Evolutionary conservation across 179 eudicot species (phyloP), one percentile per base, ranked within the genome.

Genomic region (Corrigiola litoralis): DNA sequence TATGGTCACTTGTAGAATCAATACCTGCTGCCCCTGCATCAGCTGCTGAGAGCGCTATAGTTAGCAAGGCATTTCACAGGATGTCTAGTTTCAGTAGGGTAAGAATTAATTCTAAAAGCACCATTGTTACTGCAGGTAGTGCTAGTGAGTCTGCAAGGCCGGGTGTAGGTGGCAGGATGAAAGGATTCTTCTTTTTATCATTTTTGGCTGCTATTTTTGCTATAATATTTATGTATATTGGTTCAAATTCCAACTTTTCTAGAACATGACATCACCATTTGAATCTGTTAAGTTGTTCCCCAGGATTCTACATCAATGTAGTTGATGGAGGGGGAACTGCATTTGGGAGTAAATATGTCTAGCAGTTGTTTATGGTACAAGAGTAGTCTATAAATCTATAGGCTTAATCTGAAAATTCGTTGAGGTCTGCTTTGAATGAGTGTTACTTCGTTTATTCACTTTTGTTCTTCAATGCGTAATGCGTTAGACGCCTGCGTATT

Each of bases 1-100:
- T 78, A 28, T 81, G 82, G 82, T 81, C 85, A 7, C 69, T 81
- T 50, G 77, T 81, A 18, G 85, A 81, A 32, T 74, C 85, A 4
- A 81, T 81, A 61, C 85, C 82, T 6, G 75, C 85, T 6, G 75
- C 77, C 32, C 85, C 85, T 23, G 85, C 85, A 65, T 71, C 85
- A 25, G 82, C 85, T 6, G 74, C 85, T 23, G 82, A 81, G 29
- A 78, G 71, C 48, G 77, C 61, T 45, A 51, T 81, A 72, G 72
- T 72, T 21, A 81, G 75, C 68, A 68, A 67, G 72, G 71, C 80
- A 12, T 72, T 81, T 25, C 63, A 71, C 58, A 65, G 82, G 70
- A 72, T 81, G 72, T 78, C 82, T 23, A 75, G 85, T 58, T 75
- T 81, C 21, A 36, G 82, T 53, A 47, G 70, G 61, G 2, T 75